Conservation (phyloP, 176 grass and related monocot genomes). For the Lolium rigidum region DNA sequence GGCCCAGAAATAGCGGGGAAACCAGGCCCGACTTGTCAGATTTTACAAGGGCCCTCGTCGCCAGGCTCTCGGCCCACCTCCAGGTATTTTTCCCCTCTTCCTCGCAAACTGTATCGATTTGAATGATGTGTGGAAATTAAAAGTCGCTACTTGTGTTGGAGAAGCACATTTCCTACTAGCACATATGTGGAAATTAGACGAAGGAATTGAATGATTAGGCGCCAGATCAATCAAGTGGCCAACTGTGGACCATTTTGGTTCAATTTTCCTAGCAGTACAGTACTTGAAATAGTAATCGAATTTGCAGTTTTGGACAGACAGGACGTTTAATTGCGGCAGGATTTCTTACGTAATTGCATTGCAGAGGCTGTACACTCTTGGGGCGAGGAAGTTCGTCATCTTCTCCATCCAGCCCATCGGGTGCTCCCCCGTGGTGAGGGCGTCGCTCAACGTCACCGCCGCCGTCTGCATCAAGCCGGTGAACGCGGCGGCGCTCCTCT, state of each 20-base stretch:
- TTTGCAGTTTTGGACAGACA: no score
- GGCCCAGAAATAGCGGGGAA: not conserved
- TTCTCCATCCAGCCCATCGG: slow-evolving; percentile 74
- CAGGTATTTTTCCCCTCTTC: slow-evolving; percentile 39
- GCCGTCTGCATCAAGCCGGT: slow-evolving; percentile 46
- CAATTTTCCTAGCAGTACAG: no score
- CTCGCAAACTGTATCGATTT: not conserved
- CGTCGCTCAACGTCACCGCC: slow-evolving; percentile 35
- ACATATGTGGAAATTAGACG: not conserved
- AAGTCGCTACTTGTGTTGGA: no score
- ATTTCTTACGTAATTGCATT: not conserved
- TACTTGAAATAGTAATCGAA: no score
- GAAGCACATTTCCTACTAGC: no score
- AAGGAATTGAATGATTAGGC: not conserved
- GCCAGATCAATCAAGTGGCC: not conserved
- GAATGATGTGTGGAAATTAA: not conserved
- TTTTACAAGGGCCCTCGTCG: slow-evolving; percentile 54
- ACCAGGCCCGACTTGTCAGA: not conserved
- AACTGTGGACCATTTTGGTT: slow-evolving; percentile 21
- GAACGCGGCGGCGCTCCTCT: slow-evolving; percentile 58
- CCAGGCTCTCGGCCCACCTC: slow-evolving; percentile 51
- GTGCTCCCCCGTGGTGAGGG: slow-evolving; percentile 56
- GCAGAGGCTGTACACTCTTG: slow-evolving; percentile 59
- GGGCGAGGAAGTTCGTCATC: slow-evolving; percentile 66
- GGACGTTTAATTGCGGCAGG: not conserved